Base-by-base conservation (phyloP, 306 rosid species). In the Dalbergia cultrata region DNA sequence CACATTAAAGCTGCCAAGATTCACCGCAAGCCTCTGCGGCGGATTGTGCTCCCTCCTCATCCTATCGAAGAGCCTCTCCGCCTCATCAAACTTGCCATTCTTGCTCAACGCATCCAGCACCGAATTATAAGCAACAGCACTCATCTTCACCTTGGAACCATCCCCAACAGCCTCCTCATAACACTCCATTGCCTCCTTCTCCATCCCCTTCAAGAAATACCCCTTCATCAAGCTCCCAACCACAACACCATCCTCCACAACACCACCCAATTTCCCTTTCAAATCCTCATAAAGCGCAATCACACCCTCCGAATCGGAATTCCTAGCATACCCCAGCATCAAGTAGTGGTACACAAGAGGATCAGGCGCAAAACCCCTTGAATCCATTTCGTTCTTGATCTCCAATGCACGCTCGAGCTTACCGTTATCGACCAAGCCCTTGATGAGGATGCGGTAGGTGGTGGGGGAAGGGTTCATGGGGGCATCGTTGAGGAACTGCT, bases 1-100 rank as follows among this genome's bases (percentile, higher is more conserved):
- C 70, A 95, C 98, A 88, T 95, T 95, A 80, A 95, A 93, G 87
- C 97, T 91, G 26, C 99, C 99, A 86, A 95, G 85, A 83, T 95
- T 93, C 77, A 91, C 90, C 0, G 90, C 61, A 86, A 90, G 74
- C 72, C 65, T 78, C 72, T 31, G 73, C 0, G 98, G 99, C 1
- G 91, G 92, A 11, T n/a, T 67, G 67, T 95, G 98, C 80, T 91
- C 94, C 12, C 62, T 66, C 58, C 57, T 68, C 96, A 95, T 92
- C 77, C 92, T 88, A 77, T 89, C 93, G 35, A 95, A 95, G 82
- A 95, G 61, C 76, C 44, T 86, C 90, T 89, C 74, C 0, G 97
- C 97, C 85, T 88, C 92, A 3, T 80, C 92, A 72, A 92, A 95
- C 86, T 85, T 93, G 4, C 90, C 97, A 70, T 95, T 83, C 90